Evolutionary conservation across 768 basidiomycete species (phyloP).

Genomic region (Phylloporus sp.): DNA sequence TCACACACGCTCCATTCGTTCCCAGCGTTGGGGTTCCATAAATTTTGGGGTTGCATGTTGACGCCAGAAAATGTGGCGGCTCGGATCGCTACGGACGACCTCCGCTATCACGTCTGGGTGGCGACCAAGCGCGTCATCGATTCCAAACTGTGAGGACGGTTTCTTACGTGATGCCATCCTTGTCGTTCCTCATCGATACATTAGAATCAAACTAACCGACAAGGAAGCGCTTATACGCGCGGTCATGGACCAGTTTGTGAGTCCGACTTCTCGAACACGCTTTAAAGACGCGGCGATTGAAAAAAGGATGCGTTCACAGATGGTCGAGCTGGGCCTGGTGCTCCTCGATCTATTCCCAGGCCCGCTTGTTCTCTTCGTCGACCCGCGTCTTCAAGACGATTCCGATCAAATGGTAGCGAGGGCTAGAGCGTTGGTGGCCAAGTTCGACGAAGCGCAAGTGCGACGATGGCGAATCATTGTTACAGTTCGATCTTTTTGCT

Average conservation of each 20-base stretch:
- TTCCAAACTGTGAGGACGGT: conserved; percentile 13
- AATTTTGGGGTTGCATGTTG: conserved; percentile 31
- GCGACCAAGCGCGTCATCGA: conserved; percentile 29
- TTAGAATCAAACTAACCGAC: conserved; percentile 14
- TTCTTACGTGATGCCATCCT: not conserved
- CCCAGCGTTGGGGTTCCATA: conserved; percentile 32
- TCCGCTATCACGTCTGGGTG: conserved; percentile 34
- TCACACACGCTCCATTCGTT: not conserved
- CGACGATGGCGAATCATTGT: conserved; percentile 40
- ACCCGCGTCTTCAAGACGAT: conserved; percentile 42
- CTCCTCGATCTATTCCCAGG: conserved; percentile 43
- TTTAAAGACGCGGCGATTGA: not conserved
- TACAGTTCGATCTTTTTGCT: conserved; percentile 34
- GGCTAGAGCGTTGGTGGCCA: conserved; percentile 37
- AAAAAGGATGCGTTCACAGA: conserved; percentile 30
- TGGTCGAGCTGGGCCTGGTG: conserved; percentile 45
- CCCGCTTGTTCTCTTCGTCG: conserved; percentile 47
- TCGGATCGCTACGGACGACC: conserved; percentile 21
- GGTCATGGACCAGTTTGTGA: conserved; percentile 29
- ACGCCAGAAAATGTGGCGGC: conserved; percentile 31
- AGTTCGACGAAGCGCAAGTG: conserved; percentile 40
- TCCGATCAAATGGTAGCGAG: conserved; percentile 36
- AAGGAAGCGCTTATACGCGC: conserved; percentile 16
- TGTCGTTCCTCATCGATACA: not conserved
- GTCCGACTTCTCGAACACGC: conserved; percentile 6